Evolutionary conservation across 805 yeast genomes (phyloP).

Genomic region (Myxozyma mucilagina): DNA sequence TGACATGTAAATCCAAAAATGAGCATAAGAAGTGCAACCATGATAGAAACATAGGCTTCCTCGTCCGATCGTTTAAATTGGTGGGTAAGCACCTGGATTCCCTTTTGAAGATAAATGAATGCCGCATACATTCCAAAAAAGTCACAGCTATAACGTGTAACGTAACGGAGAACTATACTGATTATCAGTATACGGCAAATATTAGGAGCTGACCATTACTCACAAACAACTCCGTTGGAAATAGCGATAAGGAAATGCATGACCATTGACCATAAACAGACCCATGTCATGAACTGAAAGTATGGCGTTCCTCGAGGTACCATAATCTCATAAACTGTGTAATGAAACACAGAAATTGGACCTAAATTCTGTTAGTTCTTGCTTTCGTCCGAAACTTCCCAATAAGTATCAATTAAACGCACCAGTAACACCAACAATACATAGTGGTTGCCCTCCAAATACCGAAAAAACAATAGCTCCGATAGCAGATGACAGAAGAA

Average conservation of each 20-base stretch:
- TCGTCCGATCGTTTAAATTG: constrained; percentile 57
- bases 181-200: not conserved
- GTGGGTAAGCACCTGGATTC: constrained; percentile 72
- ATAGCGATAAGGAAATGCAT: constrained; percentile 74
- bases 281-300: constrained; percentile 95
- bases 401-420: not conserved
- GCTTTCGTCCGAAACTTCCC: not conserved
- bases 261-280: constrained; percentile 85
- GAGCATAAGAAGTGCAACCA: constrained; percentile 72
- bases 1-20: constrained; percentile 67
- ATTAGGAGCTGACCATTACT: constrained; percentile 37
- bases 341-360: constrained; percentile 88
- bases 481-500: constrained; percentile 76
- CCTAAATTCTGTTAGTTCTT: constrained; percentile 46
- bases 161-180: constrained; percentile 7
- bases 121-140: constrained; percentile 91
- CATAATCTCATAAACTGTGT: constrained; percentile 78
- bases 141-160: constrained; percentile 45
- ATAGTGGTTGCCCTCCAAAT: constrained; percentile 85
- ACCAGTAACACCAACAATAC: constrained; percentile 89
- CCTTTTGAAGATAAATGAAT: constrained; percentile 84
- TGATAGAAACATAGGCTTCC: constrained; percentile 61
- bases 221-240: constrained; percentile 62
- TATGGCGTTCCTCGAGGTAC: constrained; percentile 53
- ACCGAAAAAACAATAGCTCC: constrained; percentile 89